Evolutionary conservation across 768 basidiomycete genomes (phyloP).

Genomic region (Clathrus columnatus): DNA sequence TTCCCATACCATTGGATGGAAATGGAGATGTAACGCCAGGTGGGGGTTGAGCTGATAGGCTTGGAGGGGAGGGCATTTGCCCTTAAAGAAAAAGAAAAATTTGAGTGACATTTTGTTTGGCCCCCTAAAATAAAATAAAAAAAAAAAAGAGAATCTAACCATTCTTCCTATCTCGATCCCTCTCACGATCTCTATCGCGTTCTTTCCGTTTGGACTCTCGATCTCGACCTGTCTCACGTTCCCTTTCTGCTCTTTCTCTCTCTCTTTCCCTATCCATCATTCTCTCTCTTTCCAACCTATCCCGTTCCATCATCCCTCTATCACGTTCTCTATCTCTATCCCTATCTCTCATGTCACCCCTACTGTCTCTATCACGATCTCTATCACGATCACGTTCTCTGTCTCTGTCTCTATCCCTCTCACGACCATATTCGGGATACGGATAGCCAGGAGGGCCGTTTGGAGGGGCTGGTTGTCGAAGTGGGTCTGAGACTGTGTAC

Average conservation of each 20-base stretch:
- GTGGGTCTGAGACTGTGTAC: slow-evolving; percentile 14
- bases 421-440: slow-evolving; percentile 27
- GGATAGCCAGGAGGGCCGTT: slow-evolving; percentile 25
- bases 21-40: not conserved
- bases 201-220: slow-evolving; percentile 1
- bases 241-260: slow-evolving; percentile 9
- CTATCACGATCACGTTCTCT: slow-evolving; percentile 26
- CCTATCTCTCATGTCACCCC: not conserved
- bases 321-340: not conserved
- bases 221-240: not conserved
- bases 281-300: slow-evolving; percentile 13
- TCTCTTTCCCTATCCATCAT: slow-evolving; percentile 13
- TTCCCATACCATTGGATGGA: not conserved
- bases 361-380: not conserved
- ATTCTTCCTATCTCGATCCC: slow-evolving; percentile 1
- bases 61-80: slow-evolving; percentile 17
- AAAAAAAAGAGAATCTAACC: not conserved
- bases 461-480: slow-evolving; percentile 23
- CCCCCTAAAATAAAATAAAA: not conserved
- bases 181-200: not conserved
- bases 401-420: slow-evolving; percentile 32
- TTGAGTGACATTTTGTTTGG: not conserved
- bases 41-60: not conserved
- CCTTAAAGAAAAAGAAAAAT: not conserved
- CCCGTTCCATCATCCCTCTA: slow-evolving; percentile 23